Percentiles rank a stretch among this genome's conserved stretches.
These are phyloP conservation scores for Colletotrichum costaricense DNA, from an alignment of 2,329 filamentous ascomycete genomes.

Conservation along the genomic window DNA sequence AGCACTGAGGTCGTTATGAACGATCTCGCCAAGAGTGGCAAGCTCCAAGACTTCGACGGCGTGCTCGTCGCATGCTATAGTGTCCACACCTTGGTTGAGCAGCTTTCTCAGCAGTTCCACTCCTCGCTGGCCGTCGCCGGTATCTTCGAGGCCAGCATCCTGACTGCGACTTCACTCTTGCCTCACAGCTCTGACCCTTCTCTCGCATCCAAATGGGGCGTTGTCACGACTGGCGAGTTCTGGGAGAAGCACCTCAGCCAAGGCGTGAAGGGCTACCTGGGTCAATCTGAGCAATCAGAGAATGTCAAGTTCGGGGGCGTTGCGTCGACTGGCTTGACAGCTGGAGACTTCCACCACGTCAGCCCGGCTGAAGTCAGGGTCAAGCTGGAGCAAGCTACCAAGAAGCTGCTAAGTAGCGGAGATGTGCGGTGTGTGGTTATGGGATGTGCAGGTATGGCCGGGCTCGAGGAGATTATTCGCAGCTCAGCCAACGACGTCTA, in stretches of 20 bases:
- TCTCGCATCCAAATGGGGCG: conserved; percentile 73
- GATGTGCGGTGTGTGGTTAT: conserved; percentile 78
- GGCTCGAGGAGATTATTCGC: conserved; percentile 81
- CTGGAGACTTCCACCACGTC: conserved; percentile 81
- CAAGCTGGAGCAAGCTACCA: conserved; percentile 78
- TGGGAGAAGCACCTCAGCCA: conserved; percentile 80
- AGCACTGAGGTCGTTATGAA: conserved; percentile 73
- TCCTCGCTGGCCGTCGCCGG: conserved; percentile 71
- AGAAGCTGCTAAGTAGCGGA: conserved; percentile 67
- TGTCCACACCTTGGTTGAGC: conserved; percentile 79
- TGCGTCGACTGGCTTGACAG: conserved; percentile 83
- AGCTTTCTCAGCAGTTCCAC: conserved; percentile 55
- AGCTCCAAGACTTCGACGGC: conserved; percentile 70
- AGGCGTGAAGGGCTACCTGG: conserved; percentile 75
- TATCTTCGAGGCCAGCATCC: conserved; percentile 88
- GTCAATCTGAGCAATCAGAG: conserved; percentile 49
- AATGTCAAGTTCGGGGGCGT: conserved; percentile 78
- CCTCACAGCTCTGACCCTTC: conserved; percentile 40
- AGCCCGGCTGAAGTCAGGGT: conserved; percentile 71
- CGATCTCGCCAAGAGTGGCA: conserved; percentile 48
- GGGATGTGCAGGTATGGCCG: conserved; percentile 93
- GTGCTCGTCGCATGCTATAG: conserved; percentile 92
- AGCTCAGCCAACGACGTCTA: conserved; percentile 73
- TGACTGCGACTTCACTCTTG: conserved; percentile 68
- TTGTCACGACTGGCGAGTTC: conserved; percentile 86